Evolutionary conservation across 2,329 filamentous ascomycete genomes (phyloP).

Genomic region (Pseudocercospora musae): DNA sequence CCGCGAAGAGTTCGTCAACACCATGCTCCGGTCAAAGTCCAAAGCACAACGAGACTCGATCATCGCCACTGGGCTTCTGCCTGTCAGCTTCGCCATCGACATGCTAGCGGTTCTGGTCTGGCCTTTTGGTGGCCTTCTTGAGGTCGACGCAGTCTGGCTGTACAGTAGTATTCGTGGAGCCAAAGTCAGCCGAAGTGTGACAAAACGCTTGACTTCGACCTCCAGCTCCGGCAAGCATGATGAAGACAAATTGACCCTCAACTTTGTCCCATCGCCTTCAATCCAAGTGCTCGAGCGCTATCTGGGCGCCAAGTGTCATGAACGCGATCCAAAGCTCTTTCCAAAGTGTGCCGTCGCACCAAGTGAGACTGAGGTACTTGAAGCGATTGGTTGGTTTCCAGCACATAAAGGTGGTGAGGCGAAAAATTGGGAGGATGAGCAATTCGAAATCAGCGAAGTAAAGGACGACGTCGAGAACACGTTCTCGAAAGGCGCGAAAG

Average conservation of each 20-base stretch:
- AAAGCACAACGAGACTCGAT: constrained; percentile 44
- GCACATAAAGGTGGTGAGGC: constrained; percentile 32
- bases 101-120: constrained; percentile 36
- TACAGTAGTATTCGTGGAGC: constrained; percentile 47
- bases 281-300: constrained; percentile 40
- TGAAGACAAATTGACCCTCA: constrained; percentile 34
- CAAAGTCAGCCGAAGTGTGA: constrained; percentile 14
- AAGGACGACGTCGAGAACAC: constrained; percentile 8
- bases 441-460: constrained; percentile 32
- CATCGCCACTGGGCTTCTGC: constrained; percentile 45
- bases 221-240: constrained; percentile 14
- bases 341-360: constrained; percentile 30
- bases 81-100: constrained; percentile 27
- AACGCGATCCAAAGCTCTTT: constrained; percentile 38
- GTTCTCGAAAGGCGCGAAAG: constrained; percentile 3
- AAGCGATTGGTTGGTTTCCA: constrained; percentile 45
- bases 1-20: constrained; percentile 42
- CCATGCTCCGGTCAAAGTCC: constrained; percentile 43
- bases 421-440: constrained; percentile 41
- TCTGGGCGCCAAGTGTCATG: constrained; percentile 40
- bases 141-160: constrained; percentile 27
- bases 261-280: constrained; percentile 37
- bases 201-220: constrained; percentile 15
- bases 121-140: constrained; percentile 38
- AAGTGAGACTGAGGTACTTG: constrained; percentile 40